Evolutionary conservation across 768 basidiomycete genomes (phyloP).

Genomic region (Amanita pseudoporphyria): DNA sequence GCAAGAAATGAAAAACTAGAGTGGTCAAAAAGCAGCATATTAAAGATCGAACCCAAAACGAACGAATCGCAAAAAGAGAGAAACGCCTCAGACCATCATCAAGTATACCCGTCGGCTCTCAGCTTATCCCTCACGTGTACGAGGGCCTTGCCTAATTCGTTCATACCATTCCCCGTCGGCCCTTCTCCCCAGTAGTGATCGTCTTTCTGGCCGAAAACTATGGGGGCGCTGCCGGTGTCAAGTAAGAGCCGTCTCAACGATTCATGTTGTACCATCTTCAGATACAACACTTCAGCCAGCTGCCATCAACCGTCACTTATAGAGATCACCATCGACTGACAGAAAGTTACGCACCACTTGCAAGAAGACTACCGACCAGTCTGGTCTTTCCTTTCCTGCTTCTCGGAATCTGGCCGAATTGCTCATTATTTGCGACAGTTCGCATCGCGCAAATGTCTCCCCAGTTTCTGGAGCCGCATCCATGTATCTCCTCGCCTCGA

Average conservation of each 20-base stretch:
- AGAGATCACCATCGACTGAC: neutral
- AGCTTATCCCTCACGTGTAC: neutral
- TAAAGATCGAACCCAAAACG: too few species aligned
- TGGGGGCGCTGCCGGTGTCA: conserved; percentile 35
- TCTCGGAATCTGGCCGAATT: conserved; percentile 22
- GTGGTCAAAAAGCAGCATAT: too few species aligned
- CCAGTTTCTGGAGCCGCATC: conserved; percentile 40
- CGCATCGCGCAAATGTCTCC: conserved; percentile 41
- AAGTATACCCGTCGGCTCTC: neutral
- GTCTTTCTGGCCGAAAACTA: conserved; percentile 41
- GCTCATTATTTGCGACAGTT: conserved; percentile 26
- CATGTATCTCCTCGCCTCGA: conserved; percentile 66
- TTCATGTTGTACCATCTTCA: conserved; percentile 67
- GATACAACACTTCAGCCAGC: conserved; percentile 61
- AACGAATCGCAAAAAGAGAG: too few species aligned
- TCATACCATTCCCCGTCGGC: conserved; percentile 32
- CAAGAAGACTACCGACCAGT: conserved; percentile 49
- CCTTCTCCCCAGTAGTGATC: conserved; percentile 69
- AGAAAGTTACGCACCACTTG: conserved; percentile 31
- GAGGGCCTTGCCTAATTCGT: conserved; percentile 45
- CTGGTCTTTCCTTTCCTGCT: conserved; percentile 25
- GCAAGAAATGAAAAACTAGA: too few species aligned
- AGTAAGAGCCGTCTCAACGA: conserved; percentile 45
- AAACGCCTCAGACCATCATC: too few species aligned
- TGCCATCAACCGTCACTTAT: conserved; percentile 14